These are phyloP conservation scores for Amniculicola lignicola DNA, from an alignment of 495 filamentous ascomycete species.

Conservation along the genomic window DNA sequence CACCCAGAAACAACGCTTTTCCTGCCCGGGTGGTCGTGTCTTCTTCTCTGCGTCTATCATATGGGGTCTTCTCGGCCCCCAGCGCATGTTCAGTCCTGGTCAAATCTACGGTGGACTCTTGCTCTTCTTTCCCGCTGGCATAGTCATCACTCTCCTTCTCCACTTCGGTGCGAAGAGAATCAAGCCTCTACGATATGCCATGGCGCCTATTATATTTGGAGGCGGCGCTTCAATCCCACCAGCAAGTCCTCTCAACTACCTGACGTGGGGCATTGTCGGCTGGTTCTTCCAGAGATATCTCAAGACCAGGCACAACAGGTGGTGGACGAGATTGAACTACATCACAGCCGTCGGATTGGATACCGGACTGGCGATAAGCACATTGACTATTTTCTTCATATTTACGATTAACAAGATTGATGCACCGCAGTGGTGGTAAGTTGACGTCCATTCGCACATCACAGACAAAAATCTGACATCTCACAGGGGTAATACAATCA, in stretches of 20 bases:
- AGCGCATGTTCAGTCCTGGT: slow-evolving; percentile 64
- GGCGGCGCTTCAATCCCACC: slow-evolving; percentile 63
- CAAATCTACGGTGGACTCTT: slow-evolving; percentile 64
- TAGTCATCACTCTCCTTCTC: slow-evolving; percentile 54
- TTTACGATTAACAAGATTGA: slow-evolving; percentile 50
- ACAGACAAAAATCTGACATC: neutral
- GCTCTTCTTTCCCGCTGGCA: slow-evolving; percentile 62
- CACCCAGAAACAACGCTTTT: slow-evolving; percentile 61
- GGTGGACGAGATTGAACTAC: slow-evolving; percentile 68
- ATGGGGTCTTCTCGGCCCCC: slow-evolving; percentile 67
- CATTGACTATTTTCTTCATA: slow-evolving; percentile 61
- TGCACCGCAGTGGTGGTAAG: slow-evolving; percentile 52
- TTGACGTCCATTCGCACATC: neutral
- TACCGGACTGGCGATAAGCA: slow-evolving; percentile 59
- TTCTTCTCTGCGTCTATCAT: slow-evolving; percentile 68
- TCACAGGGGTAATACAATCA: slow-evolving; percentile 19
- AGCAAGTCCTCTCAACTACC: slow-evolving; percentile 65
- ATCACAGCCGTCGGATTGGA: slow-evolving; percentile 60
- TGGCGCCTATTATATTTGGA: slow-evolving; percentile 67
- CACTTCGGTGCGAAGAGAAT: slow-evolving; percentile 56
- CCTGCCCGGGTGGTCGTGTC: slow-evolving; percentile 63
- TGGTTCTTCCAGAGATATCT: slow-evolving; percentile 62
- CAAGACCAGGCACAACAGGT: slow-evolving; percentile 54
- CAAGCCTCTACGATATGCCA: slow-evolving; percentile 54
- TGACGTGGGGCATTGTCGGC: slow-evolving; percentile 66